Base-by-base conservation (phyloP, 1,139 yeast genomes). In the Pichia sp. region DNA sequence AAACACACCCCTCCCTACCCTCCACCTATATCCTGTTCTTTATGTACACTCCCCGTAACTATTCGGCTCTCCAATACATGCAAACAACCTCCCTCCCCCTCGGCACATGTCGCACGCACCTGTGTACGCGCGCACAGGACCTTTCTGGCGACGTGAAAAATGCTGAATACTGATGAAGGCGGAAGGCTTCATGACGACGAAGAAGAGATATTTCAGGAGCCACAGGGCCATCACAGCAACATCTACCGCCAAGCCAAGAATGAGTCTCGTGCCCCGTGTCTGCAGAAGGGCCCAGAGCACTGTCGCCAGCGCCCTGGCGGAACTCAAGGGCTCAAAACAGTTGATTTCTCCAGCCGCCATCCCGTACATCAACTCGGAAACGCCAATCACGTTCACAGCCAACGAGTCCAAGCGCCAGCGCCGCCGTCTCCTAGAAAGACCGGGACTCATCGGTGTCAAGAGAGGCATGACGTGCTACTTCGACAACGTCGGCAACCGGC, bases 391-490 rank as follows among this genome's bases (percentile, higher is more conserved):
- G 41, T 74, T 78, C 60, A 88, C 83, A 66, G 74, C 85, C 2
- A 76, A 79, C 50, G 83, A 76, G 58, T 70, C 73, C 49, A 77
- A 85, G 31, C 80, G 84, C 62, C 69, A 73, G 53, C 79, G 96
- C 66, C 84, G 82, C 67, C 76, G 82, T 66, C 74, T 89, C 44
- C 80, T 90, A 36, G 70, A 72, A 42, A 82, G 99, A 69, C 84
- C 96, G 6, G 99, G 99, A 8, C 72, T 89, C 40, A 72, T 91
- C 28, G 96, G 95, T 0, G 73, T 82, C 57, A 93, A 93, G 66
- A 74, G 85, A 57, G 98, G 98, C 21, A 91, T 93, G 97, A 83
- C 90, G 51, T 82, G 96, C 12, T 87, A 83, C 80, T 93, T 80
- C 66, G 80, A 77, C 57, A 77, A 80, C 39, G 77, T 78, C 40